phyloP scores from a whole-genome alignment of 31 red algal genomes.

The Endocladia muricata region DNA sequence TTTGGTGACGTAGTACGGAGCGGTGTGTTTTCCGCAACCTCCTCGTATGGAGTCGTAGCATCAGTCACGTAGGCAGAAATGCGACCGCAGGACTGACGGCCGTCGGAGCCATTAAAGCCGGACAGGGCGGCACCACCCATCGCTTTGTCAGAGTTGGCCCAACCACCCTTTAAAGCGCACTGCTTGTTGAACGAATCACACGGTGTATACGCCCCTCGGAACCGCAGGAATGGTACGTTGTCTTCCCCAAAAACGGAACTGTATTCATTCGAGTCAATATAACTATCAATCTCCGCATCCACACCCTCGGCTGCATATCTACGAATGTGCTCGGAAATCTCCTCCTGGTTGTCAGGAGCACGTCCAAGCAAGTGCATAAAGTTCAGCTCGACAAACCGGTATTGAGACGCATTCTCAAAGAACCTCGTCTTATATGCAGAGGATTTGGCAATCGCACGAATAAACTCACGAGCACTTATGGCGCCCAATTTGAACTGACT shows the following conservation, averaged over 20 bases:
- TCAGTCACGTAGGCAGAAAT: slow-evolving; percentile 49
- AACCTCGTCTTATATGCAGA: slow-evolving; percentile 79
- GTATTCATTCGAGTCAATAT: slow-evolving; percentile 88
- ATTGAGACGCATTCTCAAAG: slow-evolving; percentile 70
- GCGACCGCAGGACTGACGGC: slow-evolving; percentile 49
- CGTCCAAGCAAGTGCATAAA: slow-evolving; percentile 91
- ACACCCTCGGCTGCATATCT: slow-evolving; percentile 66
- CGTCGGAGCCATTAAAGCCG: slow-evolving; percentile 79
- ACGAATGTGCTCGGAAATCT: slow-evolving; percentile 59
- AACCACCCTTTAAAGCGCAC: slow-evolving; percentile 65
- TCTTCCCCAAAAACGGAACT: slow-evolving; percentile 74
- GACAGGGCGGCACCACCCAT: slow-evolving; percentile 84
- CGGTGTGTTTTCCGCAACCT: slow-evolving; percentile 75
- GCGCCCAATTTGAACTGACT: slow-evolving; percentile 73
- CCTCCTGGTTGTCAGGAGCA: slow-evolving; percentile 63
- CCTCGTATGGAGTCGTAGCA: slow-evolving; percentile 48
- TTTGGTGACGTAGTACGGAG: slow-evolving; percentile 69
- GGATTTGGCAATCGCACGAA: slow-evolving; percentile 80
- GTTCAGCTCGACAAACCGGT: slow-evolving; percentile 84
- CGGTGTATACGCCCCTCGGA: slow-evolving; percentile 75
- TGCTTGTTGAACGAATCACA: slow-evolving; percentile 75
- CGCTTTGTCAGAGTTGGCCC: slow-evolving; percentile 82
- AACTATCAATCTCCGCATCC: slow-evolving; percentile 84
- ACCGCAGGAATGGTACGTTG: slow-evolving; percentile 61
- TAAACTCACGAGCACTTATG: slow-evolving; percentile 72